Percentiles rank a stretch among this genome's conserved stretches.
phyloP scores from a whole-genome alignment of 768 basidiomycete genomes.

The Mycena indigotica region DNA sequence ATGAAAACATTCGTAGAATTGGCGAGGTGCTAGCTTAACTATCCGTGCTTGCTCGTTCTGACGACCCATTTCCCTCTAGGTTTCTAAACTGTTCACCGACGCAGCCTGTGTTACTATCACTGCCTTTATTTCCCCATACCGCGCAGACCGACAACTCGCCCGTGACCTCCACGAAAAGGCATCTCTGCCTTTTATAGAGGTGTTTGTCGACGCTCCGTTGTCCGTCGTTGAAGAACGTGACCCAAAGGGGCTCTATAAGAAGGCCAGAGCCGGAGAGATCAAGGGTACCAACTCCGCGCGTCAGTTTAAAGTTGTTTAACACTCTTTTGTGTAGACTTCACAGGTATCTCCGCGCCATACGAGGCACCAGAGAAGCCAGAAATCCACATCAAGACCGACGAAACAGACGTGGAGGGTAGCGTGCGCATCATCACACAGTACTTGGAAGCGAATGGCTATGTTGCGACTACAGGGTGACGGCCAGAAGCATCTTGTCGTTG shows the following conservation, averaged over 20 bases:
- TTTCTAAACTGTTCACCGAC: conserved; percentile 92
- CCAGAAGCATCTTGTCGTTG: neutral
- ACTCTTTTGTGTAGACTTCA: conserved; percentile 70
- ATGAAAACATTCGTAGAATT: conserved; percentile 95
- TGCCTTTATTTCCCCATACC: conserved; percentile 99
- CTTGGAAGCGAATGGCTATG: conserved; percentile 38
- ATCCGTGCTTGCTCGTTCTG: conserved; percentile 2
- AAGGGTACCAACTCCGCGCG: conserved; percentile 60
- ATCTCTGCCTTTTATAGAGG: conserved; percentile 85
- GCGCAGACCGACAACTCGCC: conserved; percentile 79
- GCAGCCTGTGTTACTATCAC: conserved; percentile 85
- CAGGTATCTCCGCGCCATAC: conserved; percentile 96
- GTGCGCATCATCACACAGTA: conserved; percentile 81
- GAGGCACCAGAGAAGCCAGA: conserved; percentile 86
- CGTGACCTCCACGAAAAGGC: conserved; percentile 78
- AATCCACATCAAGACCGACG: conserved; percentile 88
- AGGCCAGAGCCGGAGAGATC: conserved; percentile 92
- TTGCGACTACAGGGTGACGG: neutral
- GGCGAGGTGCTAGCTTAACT: conserved; percentile 74
- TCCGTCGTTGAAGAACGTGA: conserved; percentile 87
- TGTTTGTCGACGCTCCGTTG: conserved; percentile 92
- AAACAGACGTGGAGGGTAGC: conserved; percentile 74
- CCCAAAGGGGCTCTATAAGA: conserved; percentile 97
- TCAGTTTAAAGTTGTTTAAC: neutral
- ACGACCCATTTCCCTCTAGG: conserved; percentile 49